phyloP scores from a whole-genome alignment of 2,329 filamentous ascomycete species.

The Dothideomycetidae sp. region DNA sequence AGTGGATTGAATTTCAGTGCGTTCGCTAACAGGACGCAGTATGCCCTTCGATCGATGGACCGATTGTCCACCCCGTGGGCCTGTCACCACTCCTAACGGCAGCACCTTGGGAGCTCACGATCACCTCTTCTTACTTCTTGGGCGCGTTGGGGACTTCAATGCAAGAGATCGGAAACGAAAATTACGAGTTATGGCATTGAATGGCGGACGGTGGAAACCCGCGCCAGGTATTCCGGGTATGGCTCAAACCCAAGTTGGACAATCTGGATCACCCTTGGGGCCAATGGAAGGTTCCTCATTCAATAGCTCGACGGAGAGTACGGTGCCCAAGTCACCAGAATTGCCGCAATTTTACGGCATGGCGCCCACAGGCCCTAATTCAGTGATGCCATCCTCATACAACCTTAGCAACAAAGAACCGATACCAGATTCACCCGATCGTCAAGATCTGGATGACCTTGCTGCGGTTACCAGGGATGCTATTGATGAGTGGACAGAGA shows the following conservation, averaged over 20 bases:
- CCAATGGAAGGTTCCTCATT: slow-evolving; percentile 1
- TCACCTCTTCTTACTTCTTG: slow-evolving; percentile 69
- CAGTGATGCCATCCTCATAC: slow-evolving; percentile 30
- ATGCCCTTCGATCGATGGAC: slow-evolving; percentile 69
- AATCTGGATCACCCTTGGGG: no score
- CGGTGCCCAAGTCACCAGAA: slow-evolving; percentile 13
- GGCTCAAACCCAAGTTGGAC: neutral
- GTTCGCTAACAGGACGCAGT: slow-evolving; percentile 32
- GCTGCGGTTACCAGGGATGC: slow-evolving; percentile 54
- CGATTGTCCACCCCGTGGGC: slow-evolving; percentile 75
- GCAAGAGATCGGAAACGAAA: slow-evolving; percentile 68
- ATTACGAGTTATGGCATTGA: slow-evolving; percentile 47
- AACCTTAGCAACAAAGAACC: slow-evolving; percentile 1
- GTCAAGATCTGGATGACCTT: slow-evolving; percentile 32
- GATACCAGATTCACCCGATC: slow-evolving; percentile 13
- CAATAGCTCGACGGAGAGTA: neutral
- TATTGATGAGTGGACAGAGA: slow-evolving; percentile 61
- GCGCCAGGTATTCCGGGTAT: slow-evolving; percentile 29
- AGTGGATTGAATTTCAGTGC: no score
- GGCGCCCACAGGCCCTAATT: slow-evolving; percentile 27
- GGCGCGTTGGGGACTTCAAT: slow-evolving; percentile 64
- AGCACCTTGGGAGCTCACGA: slow-evolving; percentile 73
- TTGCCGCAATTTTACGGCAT: slow-evolving; percentile 41
- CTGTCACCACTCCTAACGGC: slow-evolving; percentile 61
- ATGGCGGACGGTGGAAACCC: slow-evolving; percentile 44